Conservation (phyloP, 2,329 filamentous ascomycete species). For the Metarhizium rileyi region DNA sequence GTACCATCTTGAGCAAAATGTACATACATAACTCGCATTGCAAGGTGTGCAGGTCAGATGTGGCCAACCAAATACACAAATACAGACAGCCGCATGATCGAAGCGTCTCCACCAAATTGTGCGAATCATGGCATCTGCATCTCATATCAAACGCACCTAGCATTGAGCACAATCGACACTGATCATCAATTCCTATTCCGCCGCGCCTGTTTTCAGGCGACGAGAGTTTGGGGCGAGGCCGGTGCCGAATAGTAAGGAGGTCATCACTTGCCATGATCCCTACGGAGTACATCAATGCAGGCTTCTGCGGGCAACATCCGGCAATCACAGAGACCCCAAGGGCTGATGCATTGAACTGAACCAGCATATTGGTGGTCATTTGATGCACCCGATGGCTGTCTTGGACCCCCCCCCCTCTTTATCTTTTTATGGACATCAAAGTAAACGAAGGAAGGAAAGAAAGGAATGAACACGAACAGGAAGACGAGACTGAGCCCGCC, state of each 20-base stretch:
- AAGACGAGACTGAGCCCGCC: background rate
- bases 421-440: background rate
- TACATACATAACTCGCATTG: no score
- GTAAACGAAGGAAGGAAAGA: no score
- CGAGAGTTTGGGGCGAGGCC: no score
- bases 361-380: background rate
- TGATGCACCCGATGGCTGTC: background rate
- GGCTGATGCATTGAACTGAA: background rate
- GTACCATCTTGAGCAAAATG: no score
- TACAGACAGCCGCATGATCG: background rate
- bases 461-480: no score
- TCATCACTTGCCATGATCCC: no score
- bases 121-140: background rate
- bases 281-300: no score
- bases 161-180: background rate
- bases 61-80: background rate
- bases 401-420: background rate
- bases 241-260: background rate
- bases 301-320: background rate
- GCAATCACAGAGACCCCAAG: no score
- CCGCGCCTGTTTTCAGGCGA: background rate
- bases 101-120: background rate
- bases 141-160: background rate
- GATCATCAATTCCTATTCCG: background rate
- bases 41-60: background rate